Evolutionary conservation across 1,284 basidiomycete genomes (phyloP).

Genomic region (Irpex sp.): DNA sequence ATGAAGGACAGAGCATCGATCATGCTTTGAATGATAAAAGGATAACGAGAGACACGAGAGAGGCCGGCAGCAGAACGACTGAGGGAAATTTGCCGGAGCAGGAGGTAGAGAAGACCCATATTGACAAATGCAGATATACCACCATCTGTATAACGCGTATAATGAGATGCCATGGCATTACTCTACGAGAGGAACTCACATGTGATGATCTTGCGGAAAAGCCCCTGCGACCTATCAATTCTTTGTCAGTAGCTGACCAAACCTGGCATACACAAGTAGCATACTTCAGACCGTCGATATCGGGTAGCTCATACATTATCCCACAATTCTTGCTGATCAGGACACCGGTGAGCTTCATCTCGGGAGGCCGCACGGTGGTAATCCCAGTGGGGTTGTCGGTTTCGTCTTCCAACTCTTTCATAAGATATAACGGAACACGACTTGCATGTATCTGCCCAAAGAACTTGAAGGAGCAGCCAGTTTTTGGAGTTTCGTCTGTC

Average conservation of each 20-base stretch:
- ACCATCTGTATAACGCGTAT: constrained; percentile 51
- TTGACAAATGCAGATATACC: constrained; percentile 67
- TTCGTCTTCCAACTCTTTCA: constrained; percentile 71
- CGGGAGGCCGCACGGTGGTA: constrained; percentile 51
- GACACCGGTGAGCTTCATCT: constrained; percentile 56
- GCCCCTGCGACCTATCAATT: constrained; percentile 45
- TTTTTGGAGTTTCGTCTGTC: constrained; percentile 46
- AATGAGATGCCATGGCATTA: constrained; percentile 3
- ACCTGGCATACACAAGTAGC: constrained; percentile 6
- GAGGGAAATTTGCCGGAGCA: constrained; percentile 68
- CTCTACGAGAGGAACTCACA: constrained; percentile 46
- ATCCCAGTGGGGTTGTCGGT: constrained; percentile 69
- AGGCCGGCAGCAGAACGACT: constrained; percentile 79
- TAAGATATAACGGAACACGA: constrained; percentile 43
- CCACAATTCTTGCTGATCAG: constrained; percentile 79
- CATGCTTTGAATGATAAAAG: constrained; percentile 73
- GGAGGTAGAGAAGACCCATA: constrained; percentile 60
- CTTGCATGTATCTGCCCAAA: constrained; percentile 59
- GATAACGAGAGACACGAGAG: constrained; percentile 76
- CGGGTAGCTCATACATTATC: constrained; percentile 60
- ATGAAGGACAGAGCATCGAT: constrained; percentile 82
- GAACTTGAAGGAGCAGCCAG: constrained; percentile 61
- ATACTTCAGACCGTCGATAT: constrained; percentile 67
- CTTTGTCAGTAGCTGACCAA: constrained; percentile 14
- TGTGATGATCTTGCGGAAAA: constrained; percentile 79